A percentile compares a stretch with the other conserved stretches of the same genome.
phyloP scores from a whole-genome alignment of 2,329 filamentous ascomycete species.

The Fusarium sp. region DNA sequence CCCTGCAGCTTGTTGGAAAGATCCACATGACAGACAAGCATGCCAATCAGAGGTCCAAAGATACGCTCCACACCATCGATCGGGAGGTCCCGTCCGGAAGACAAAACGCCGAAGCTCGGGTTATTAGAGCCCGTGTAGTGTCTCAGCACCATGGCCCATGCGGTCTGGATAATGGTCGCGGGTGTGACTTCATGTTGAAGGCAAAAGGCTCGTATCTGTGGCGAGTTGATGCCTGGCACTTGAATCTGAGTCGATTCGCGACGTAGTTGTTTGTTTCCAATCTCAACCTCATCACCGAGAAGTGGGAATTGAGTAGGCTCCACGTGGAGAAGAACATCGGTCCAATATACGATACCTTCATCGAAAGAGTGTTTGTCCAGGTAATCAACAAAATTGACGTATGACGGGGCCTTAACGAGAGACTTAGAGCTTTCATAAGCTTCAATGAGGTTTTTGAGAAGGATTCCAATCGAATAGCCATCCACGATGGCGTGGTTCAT shows the following conservation, averaged over 20 bases:
- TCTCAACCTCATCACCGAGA: neutral
- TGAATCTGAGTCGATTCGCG: neutral
- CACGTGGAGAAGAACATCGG: neutral
- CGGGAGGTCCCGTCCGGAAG: constrained; percentile 4
- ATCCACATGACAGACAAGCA: constrained; percentile 18
- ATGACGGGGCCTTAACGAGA: neutral
- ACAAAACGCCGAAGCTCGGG: constrained; percentile 2
- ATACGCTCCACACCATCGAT: constrained; percentile 6
- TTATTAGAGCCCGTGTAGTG: neutral
- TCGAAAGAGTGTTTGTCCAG: neutral
- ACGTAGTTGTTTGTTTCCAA: neutral
- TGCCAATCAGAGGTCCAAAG: constrained; percentile 16
- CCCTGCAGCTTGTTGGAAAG: constrained; percentile 14
- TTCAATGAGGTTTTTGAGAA: neutral
- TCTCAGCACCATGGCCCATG: constrained; percentile 5
- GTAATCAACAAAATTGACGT: neutral
- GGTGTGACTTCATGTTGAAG: neutral
- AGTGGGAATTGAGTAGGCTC: constrained; percentile 14
- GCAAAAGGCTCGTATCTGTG: neutral
- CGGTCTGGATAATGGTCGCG: neutral
- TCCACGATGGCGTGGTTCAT: constrained; percentile 12
- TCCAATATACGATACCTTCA: neutral
- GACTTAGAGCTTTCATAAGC: neutral
- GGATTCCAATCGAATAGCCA: neutral
- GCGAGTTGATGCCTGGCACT: neutral